These are phyloP conservation scores for Kwoniella botswanensis DNA, from an alignment of 768 basidiomycete species.

Conservation along the genomic window DNA sequence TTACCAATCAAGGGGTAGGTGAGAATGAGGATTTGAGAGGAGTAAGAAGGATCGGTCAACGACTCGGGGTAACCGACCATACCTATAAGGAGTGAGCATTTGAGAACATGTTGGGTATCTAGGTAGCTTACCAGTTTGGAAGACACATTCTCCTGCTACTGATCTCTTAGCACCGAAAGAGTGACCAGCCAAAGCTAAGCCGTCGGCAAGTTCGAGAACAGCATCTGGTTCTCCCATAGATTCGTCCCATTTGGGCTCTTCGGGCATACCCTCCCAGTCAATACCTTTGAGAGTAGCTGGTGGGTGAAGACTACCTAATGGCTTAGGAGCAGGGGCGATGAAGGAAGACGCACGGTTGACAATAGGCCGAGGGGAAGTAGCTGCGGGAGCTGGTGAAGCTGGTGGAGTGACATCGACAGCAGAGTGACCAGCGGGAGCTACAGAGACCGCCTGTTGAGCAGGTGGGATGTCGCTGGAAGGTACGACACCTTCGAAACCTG, in stretches of 20 bases:
- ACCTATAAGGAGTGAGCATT: slow-evolving; percentile 63
- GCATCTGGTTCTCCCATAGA: slow-evolving; percentile 56
- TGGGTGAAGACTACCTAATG: slow-evolving; percentile 49
- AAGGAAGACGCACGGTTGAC: slow-evolving; percentile 28
- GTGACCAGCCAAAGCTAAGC: slow-evolving; percentile 82
- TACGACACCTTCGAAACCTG: slow-evolving; percentile 45
- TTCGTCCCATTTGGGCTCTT: slow-evolving; percentile 47
- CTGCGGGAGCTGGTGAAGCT: slow-evolving; percentile 30
- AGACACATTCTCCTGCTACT: slow-evolving; percentile 96
- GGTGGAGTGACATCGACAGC: slow-evolving; percentile 43
- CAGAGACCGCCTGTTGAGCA: slow-evolving; percentile 31
- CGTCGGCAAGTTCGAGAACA: slow-evolving; percentile 88
- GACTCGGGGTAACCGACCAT: slow-evolving; percentile 99
- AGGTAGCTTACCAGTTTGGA: slow-evolving; percentile 84
- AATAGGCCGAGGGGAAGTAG: slow-evolving; percentile 24
- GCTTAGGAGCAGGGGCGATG: slow-evolving; percentile 28
- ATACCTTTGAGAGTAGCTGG: slow-evolving; percentile 56
- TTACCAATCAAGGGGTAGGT: slow-evolving; percentile 97
- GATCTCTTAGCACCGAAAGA: slow-evolving; percentile 95
- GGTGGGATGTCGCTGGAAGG: slow-evolving; percentile 41
- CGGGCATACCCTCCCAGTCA: slow-evolving; percentile 40
- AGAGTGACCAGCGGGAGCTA: slow-evolving; percentile 39
- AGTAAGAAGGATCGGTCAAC: slow-evolving; percentile 96
- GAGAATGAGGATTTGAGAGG: slow-evolving; percentile 95
- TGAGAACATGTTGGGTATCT: neutral